phyloP scores from a whole-genome alignment of 2,329 filamentous ascomycete genomes.

The Verticillium alfalfae region DNA sequence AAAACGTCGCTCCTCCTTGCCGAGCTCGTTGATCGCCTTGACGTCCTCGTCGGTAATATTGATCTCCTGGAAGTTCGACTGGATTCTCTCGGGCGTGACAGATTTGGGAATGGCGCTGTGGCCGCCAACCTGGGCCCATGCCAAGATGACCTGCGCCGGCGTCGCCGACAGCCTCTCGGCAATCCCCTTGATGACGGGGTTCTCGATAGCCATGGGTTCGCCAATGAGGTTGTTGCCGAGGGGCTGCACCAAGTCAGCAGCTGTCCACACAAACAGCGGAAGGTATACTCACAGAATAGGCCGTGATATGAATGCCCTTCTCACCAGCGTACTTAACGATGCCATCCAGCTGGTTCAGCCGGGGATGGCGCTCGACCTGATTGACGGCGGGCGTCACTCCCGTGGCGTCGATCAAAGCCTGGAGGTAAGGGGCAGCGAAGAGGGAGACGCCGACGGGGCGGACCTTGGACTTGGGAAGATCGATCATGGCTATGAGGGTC shows the following conservation, averaged over 20 bases:
- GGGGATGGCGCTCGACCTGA: constrained; percentile 77
- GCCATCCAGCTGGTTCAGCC: constrained; percentile 69
- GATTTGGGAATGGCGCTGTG: constrained; percentile 85
- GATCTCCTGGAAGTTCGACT: constrained; percentile 67
- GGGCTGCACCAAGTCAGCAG: constrained; percentile 27
- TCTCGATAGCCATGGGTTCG: constrained; percentile 65
- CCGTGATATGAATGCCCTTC: constrained; percentile 71
- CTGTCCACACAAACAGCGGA: background rate
- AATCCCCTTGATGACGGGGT: constrained; percentile 55
- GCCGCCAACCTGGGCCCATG: constrained; percentile 76
- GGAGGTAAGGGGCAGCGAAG: constrained; percentile 75
- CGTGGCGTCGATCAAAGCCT: constrained; percentile 66
- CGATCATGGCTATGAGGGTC: background rate
- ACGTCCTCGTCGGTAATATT: constrained; percentile 55
- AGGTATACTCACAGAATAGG: constrained; percentile 47
- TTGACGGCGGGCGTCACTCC: constrained; percentile 66
- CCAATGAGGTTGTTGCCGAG: constrained; percentile 56
- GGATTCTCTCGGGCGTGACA: constrained; percentile 67
- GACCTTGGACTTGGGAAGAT: constrained; percentile 60
- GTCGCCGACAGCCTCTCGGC: constrained; percentile 63
- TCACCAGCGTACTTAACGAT: constrained; percentile 65
- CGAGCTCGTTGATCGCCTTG: constrained; percentile 55
- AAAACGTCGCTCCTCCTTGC: constrained; percentile 41
- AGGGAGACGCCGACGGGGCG: constrained; percentile 82
- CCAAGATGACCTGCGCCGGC: constrained; percentile 69